Percentiles rank a stretch among this genome's conserved stretches.
Conservation (phyloP, 1,284 basidiomycete species). For the Tausonia pullulans region DNA sequence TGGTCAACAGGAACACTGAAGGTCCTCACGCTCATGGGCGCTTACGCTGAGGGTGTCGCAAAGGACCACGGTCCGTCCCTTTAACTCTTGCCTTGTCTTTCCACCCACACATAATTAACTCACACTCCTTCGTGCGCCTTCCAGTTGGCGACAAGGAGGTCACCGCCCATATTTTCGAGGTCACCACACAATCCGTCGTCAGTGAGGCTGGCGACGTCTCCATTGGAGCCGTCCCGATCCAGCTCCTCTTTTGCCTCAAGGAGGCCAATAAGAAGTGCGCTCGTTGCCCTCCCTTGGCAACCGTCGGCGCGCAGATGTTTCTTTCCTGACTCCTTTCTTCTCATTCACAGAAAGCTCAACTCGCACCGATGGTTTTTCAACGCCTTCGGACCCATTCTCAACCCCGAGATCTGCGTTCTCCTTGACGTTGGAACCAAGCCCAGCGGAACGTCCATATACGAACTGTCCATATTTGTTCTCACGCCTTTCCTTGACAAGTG, state of each 20-base stretch:
- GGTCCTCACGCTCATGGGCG: slow-evolving; percentile 61
- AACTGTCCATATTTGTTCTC: slow-evolving; percentile 45
- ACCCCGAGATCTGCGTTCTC: slow-evolving; percentile 78
- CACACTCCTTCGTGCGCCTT: slow-evolving; percentile 53
- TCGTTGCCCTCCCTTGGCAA: slow-evolving; percentile 63
- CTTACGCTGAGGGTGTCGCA: slow-evolving; percentile 85
- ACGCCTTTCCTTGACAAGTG: slow-evolving; percentile 55
- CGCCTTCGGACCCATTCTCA: slow-evolving; percentile 9
- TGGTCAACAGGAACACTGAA: slow-evolving; percentile 25
- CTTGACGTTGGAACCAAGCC: slow-evolving; percentile 91
- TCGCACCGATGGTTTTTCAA: slow-evolving; percentile 50
- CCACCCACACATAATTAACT: slow-evolving; percentile 55
- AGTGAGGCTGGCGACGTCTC: slow-evolving; percentile 84
- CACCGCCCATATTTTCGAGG: slow-evolving; percentile 11
- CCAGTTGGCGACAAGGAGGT: slow-evolving; percentile 74
- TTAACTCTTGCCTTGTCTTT: slow-evolving; percentile 27
- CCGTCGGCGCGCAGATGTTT: slow-evolving; percentile 48
- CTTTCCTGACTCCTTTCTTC: slow-evolving; percentile 48
- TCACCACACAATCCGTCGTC: slow-evolving; percentile 51
- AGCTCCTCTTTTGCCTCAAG: slow-evolving; percentile 90
- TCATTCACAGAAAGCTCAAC: slow-evolving; percentile 77
- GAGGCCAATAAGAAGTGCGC: slow-evolving; percentile 79
- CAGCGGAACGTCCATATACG: slow-evolving; percentile 1
- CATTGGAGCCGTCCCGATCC: slow-evolving; percentile 89
- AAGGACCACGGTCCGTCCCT: slow-evolving; percentile 48